These are phyloP conservation scores for Phytomonas sp. DNA, from an alignment of 208 protist species.

Conservation along the genomic window DNA sequence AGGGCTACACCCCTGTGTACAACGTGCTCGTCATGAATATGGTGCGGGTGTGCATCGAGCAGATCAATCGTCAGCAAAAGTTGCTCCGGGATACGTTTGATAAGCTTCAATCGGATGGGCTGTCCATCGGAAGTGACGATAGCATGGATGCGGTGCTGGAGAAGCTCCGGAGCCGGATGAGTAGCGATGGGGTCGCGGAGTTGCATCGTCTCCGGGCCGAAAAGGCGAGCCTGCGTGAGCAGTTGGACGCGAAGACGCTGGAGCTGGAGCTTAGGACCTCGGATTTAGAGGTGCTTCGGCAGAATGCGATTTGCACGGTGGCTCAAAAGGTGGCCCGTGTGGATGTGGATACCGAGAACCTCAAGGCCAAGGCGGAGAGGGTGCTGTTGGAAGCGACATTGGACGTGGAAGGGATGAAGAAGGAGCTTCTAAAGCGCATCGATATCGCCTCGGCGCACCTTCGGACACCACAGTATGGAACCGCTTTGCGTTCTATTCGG, in stretches of 20 bases:
- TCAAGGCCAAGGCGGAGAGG: slow-evolving; percentile 48
- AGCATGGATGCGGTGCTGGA: slow-evolving; percentile 23
- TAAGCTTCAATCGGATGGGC: slow-evolving; percentile 27
- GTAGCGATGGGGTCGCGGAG: slow-evolving; percentile 40
- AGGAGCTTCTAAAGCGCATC: slow-evolving; percentile 54
- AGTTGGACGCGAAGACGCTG: slow-evolving; percentile 41
- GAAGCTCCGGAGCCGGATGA: slow-evolving; percentile 27
- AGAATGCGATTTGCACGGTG: slow-evolving; percentile 17
- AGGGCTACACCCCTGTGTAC: slow-evolving; percentile 44
- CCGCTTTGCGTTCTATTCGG: slow-evolving; percentile 59
- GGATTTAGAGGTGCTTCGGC: slow-evolving; percentile 51
- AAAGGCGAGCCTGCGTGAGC: slow-evolving; percentile 39
- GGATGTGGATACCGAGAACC: slow-evolving; percentile 59
- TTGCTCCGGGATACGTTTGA: slow-evolving; percentile 51
- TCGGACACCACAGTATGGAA: slow-evolving; percentile 69
- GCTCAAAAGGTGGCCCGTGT: slow-evolving; percentile 42
- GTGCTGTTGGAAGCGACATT: slow-evolving; percentile 31
- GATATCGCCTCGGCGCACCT: slow-evolving; percentile 54
- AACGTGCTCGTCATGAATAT: slow-evolving; percentile 68
- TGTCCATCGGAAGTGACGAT: slow-evolving; percentile 19
- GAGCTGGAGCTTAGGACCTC: slow-evolving; percentile 45
- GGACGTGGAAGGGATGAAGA: slow-evolving; percentile 70
- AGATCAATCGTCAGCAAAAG: slow-evolving; percentile 55
- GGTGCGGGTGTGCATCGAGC: slow-evolving; percentile 41
- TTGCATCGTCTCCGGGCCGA: slow-evolving; percentile 28